A percentile compares a stretch with the other conserved stretches of the same genome.
phyloP scores from a whole-genome alignment of 305 asterid species.

The Fraxinus floribunda region DNA sequence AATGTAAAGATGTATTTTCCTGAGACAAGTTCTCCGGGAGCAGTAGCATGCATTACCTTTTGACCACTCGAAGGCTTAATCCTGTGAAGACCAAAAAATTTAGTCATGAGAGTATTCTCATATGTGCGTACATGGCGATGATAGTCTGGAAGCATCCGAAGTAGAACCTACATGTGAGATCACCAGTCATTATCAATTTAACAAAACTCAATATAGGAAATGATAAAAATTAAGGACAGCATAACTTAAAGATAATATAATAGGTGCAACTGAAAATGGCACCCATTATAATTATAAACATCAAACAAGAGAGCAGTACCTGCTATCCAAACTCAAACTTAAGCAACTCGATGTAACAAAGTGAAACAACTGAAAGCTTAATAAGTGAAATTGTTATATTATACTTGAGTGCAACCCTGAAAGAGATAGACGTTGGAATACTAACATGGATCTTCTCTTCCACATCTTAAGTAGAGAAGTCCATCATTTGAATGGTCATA shows the following conservation, averaged over 20 bases:
- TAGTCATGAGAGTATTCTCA: conserved; percentile 90
- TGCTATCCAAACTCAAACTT: neutral
- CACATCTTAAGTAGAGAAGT: neutral
- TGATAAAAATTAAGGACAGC: neutral
- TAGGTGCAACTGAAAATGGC: conserved; percentile 7
- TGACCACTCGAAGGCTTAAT: conserved; percentile 93
- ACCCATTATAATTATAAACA: neutral
- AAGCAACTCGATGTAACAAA: neutral
- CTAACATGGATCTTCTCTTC: neutral
- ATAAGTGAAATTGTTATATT: neutral
- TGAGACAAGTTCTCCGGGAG: conserved; percentile 4
- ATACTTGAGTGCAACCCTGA: neutral
- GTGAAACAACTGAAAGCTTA: neutral
- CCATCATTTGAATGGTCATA: neutral
- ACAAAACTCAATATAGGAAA: neutral
- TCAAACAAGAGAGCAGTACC: neutral
- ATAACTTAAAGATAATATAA: neutral
- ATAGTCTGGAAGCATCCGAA: conserved; percentile 95
- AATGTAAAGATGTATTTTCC: neutral
- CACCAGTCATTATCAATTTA: conserved; percentile 20
- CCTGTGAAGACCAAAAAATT: conserved; percentile 98
- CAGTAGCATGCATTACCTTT: conserved; percentile 54
- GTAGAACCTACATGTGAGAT: conserved; percentile 65
- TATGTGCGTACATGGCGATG: conserved; percentile 69
- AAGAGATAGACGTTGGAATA: neutral